These are phyloP conservation scores for Talaromyces sp. DNA, from an alignment of 2,329 filamentous ascomycete species.

Conservation along the genomic window DNA sequence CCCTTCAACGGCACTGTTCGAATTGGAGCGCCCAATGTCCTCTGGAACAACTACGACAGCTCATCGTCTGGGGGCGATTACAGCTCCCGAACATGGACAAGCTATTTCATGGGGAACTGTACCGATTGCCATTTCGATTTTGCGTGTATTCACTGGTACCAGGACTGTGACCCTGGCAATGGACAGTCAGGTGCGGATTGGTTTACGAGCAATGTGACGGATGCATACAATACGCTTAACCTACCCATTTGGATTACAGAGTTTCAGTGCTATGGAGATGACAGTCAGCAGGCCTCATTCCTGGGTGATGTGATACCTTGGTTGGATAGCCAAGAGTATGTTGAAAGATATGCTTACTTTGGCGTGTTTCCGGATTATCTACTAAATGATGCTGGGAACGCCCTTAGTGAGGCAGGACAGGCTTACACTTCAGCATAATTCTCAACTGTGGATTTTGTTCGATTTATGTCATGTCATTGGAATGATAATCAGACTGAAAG, in stretches of 20 bases:
- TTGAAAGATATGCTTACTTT: constrained; percentile 17
- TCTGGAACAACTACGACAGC: constrained; percentile 16
- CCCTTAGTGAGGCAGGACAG: neutral
- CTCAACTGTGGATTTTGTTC: neutral
- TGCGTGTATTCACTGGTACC: constrained; percentile 32
- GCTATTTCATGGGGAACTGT: constrained; percentile 24
- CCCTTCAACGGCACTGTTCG: neutral
- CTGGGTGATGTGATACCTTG: constrained; percentile 14
- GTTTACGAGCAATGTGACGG: constrained; percentile 25
- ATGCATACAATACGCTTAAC: constrained; percentile 14
- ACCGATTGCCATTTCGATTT: constrained; percentile 29
- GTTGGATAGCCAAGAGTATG: constrained; percentile 15
- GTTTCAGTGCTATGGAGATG: neutral
- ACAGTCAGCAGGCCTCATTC: constrained; percentile 3
- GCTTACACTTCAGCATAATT: neutral
- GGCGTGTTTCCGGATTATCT: constrained; percentile 12
- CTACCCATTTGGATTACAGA: constrained; percentile 16
- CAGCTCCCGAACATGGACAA: constrained; percentile 23
- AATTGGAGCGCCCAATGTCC: neutral
- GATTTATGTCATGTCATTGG: neutral
- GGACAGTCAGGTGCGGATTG: constrained; percentile 21
- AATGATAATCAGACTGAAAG: no score
- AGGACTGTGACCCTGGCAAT: constrained; percentile 12
- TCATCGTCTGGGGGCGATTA: constrained; percentile 10
- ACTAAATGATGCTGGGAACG: constrained; percentile 13